A percentile compares a stretch with the other conserved stretches of the same genome.
These are phyloP conservation scores for Clathrospora elynae DNA, from an alignment of 2,329 filamentous ascomycete genomes.

Conservation along the genomic window DNA sequence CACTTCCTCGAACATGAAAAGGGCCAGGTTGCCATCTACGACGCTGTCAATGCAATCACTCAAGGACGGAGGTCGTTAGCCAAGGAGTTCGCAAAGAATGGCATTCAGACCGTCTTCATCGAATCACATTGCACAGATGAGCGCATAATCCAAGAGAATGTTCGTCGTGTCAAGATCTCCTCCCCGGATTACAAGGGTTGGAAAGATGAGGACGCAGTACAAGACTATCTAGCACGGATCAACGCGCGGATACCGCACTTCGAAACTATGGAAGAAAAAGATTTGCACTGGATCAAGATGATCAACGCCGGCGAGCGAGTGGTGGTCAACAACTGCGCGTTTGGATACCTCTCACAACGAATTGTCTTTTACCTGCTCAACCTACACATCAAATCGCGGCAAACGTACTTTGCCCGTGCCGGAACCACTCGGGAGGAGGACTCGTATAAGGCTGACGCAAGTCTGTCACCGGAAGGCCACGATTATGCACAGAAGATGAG, in stretches of 20 bases:
- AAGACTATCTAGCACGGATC: constrained; percentile 88
- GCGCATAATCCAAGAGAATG: constrained; percentile 92
- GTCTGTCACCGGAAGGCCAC: constrained; percentile 77
- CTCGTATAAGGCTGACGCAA: constrained; percentile 88
- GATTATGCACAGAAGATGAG: constrained; percentile 73
- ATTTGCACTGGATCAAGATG: constrained; percentile 99
- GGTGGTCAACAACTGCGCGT: constrained; percentile 95
- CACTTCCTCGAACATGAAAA: constrained; percentile 96
- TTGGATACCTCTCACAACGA: constrained; percentile 93
- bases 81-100: constrained; percentile 97
- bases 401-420: constrained; percentile 89
- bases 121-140: constrained; percentile 95
- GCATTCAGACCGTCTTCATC: constrained; percentile 94
- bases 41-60: constrained; percentile 92
- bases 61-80: constrained; percentile 81
- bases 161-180: constrained; percentile 95
- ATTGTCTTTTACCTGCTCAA: constrained; percentile 99
- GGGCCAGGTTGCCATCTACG: constrained; percentile 97
- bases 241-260: constrained; percentile 92
- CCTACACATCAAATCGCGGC: constrained; percentile 91
- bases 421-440: constrained; percentile 87
- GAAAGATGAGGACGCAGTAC: constrained; percentile 88
- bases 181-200: constrained; percentile 96
- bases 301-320: constrained; percentile 94
- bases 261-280: constrained; percentile 92